Evolutionary conservation across 2,329 filamentous ascomycete species (phyloP).

Genomic region (Diaporthe citrichinensis): DNA sequence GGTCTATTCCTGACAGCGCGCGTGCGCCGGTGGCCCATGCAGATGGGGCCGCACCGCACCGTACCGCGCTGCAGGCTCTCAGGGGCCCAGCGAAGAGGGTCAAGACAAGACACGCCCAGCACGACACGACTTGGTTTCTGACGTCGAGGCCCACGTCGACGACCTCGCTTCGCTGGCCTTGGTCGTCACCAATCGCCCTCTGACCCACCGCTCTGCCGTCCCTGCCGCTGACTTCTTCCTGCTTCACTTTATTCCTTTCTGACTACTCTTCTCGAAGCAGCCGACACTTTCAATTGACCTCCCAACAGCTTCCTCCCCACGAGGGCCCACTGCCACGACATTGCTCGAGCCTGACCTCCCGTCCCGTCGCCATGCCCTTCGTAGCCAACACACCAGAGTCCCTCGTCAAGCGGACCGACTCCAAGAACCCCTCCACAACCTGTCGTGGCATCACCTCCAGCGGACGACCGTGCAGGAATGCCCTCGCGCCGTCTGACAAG

Average conservation of each 20-base stretch:
- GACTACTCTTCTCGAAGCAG: background rate
- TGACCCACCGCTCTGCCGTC: slow-evolving; percentile 19
- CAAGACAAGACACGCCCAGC: slow-evolving; percentile 19
- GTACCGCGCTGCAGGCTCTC: slow-evolving; percentile 22
- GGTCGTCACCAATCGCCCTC: slow-evolving; percentile 9
- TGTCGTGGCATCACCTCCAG: slow-evolving; percentile 88
- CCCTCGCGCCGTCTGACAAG: slow-evolving; percentile 66
- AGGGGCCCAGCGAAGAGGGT: slow-evolving; percentile 15
- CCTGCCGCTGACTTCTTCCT: slow-evolving; percentile 17
- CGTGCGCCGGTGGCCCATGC: slow-evolving; percentile 13
- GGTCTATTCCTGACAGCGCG: slow-evolving; percentile 24
- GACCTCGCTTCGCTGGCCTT: slow-evolving; percentile 40
- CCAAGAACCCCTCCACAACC: slow-evolving; percentile 84
- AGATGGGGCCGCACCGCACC: slow-evolving; percentile 23
- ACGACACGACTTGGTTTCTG: slow-evolving; percentile 34
- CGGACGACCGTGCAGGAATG: slow-evolving; percentile 86
- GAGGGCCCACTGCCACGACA: slow-evolving; percentile 35
- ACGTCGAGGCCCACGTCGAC: slow-evolving; percentile 39
- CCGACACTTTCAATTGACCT: background rate
- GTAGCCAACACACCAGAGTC: slow-evolving; percentile 85
- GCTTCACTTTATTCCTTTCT: background rate
- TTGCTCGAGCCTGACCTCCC: slow-evolving; percentile 43
- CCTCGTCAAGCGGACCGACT: slow-evolving; percentile 83
- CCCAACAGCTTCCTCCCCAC: background rate
- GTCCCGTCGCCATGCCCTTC: slow-evolving; percentile 68